phyloP scores from a whole-genome alignment of 2,329 filamentous ascomycete species.

The Colletotrichum sp. region DNA sequence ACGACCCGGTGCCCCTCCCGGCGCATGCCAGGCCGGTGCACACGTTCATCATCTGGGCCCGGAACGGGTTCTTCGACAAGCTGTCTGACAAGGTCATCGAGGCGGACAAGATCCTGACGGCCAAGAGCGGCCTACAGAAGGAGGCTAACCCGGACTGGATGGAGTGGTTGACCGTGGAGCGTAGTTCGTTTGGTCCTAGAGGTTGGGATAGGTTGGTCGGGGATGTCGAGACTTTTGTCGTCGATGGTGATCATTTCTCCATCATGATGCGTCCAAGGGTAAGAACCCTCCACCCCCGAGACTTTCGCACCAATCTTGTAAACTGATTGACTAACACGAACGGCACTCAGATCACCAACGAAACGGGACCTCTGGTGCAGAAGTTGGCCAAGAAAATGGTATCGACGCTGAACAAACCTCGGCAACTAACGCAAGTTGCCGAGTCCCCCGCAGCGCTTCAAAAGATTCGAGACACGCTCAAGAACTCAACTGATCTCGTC shows the following conservation, averaged over 20 bases:
- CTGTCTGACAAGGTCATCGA: neutral
- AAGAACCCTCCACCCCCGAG: neutral
- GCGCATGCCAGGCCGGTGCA: neutral
- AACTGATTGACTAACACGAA: neutral
- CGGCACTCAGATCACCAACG: neutral
- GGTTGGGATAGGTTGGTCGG: neutral
- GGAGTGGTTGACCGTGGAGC: neutral
- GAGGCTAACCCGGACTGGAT: neutral
- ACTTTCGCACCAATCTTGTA: neutral
- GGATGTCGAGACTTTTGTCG: neutral
- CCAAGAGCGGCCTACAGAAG: neutral
- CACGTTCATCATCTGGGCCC: neutral
- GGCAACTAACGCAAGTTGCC: neutral
- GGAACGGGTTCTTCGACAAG: neutral
- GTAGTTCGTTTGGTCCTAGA: neutral
- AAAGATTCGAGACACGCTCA: neutral
- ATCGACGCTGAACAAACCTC: neutral
- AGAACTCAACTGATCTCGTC: neutral
- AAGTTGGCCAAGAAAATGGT: neutral
- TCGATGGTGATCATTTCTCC: neutral
- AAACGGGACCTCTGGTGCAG: neutral
- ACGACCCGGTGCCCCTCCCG: neutral
- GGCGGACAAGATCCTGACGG: neutral
- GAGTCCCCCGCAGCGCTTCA: neutral
- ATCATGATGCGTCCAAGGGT: neutral